phyloP scores from a whole-genome alignment of 257 asterid species.

The Cruciata laevipes region DNA sequence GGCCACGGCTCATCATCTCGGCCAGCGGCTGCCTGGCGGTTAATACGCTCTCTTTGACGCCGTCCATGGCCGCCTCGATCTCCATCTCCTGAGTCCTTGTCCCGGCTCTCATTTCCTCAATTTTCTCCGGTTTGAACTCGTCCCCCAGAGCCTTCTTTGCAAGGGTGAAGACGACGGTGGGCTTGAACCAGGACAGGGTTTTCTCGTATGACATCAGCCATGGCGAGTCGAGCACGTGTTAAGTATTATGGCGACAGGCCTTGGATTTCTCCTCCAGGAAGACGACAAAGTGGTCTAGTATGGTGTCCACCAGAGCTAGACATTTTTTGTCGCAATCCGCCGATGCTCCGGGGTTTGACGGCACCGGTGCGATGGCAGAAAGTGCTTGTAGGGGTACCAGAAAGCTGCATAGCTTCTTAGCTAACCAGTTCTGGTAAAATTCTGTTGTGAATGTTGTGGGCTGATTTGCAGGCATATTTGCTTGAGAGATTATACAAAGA shows the following conservation, averaged over 20 bases:
- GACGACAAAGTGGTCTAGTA: conserved; percentile 19
- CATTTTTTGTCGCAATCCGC: background rate
- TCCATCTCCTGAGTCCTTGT: conserved; percentile 14
- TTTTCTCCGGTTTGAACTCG: background rate
- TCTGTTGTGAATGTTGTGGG: no score
- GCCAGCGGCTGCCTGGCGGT: no score
- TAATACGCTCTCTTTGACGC: conserved; percentile 21
- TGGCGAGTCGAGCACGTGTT: conserved; percentile 22
- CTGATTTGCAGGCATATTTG: no score
- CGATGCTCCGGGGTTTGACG: background rate
- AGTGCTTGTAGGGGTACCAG: conserved; percentile 10
- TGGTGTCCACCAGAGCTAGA: conserved; percentile 8
- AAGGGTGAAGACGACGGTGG: conserved; percentile 16
- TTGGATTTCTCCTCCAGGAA: conserved; percentile 10
- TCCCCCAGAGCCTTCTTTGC: conserved; percentile 11
- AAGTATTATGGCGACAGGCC: conserved; percentile 17
- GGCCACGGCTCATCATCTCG: no score
- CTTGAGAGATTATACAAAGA: no score
- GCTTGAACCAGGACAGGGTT: conserved; percentile 27
- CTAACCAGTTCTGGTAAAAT: no score
- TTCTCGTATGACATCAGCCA: no score
- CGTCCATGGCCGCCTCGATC: conserved; percentile 19
- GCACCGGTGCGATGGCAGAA: background rate
- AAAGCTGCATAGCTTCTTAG: no score
- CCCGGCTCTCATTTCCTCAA: conserved; percentile 10